Base-by-base conservation (phyloP, 2,329 filamentous ascomycete genomes). In the Rhinocladiella mackenziei region DNA sequence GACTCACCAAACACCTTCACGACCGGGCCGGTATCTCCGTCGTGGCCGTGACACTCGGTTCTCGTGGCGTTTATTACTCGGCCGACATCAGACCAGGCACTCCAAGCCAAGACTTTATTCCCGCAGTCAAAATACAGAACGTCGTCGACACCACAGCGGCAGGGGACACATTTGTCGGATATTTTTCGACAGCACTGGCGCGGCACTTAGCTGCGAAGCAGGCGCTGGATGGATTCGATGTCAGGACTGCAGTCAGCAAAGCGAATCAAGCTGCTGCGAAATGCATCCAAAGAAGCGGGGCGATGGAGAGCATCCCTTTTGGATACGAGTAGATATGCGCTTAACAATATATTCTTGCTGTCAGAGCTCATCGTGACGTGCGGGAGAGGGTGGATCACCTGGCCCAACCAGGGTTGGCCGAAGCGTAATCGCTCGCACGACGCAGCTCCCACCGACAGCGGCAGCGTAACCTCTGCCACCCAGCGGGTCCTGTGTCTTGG, bases 111-210 rank as follows among this genome's bases (percentile, higher is more conserved):
- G 59, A 80, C 53, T 61, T 72, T 18, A 65, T 89, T 1, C 68
- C 72, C 3, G 87, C 86, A 0, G 74, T 78, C 50, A 83, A 84
- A 64, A 83, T 87, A 13, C 68, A 63, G 3, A 67, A 76, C 44
- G 91, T 97, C 1, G 80, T 96, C 3, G 91, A 97, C 64, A 97
- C 91, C 1, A 97, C 91, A 5, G 91, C 85, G 1, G 92, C 92
- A 4, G 91, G 91, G 0, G 91, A 97, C 64, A 96, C 91, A 0
- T 96, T 96, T 67, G 86, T 94, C 4, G 91, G 92, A 2, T 84
- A 80, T 15, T 94, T 95, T 63, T 85, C 87, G 2, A 78, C 92
- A 18, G 78, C 81, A 45, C 76, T 84, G 20, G 86, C 86, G 28
- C 73, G 69, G 47, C 63, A 66, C 38, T 47, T 65, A 64, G 40